A percentile compares a stretch with the other conserved stretches of the same genome.
Conservation (phyloP, 805 yeast species). For the Ogataea allantospora region DNA sequence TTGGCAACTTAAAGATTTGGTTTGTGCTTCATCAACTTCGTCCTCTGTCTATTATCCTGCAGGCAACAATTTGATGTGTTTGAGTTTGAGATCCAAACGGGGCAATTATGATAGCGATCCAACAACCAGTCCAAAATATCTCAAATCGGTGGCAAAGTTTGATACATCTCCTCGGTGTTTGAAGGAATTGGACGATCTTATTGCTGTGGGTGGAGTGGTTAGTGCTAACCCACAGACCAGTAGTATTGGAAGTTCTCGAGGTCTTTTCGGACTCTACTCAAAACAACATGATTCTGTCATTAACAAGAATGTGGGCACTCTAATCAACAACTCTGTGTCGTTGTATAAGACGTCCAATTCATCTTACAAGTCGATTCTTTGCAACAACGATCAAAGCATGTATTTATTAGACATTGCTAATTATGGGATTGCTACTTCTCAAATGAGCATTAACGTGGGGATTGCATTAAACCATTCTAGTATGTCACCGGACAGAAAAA, state of each 20-base stretch:
- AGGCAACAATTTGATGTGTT: slow-evolving; percentile 45
- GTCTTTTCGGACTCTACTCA: slow-evolving; percentile 59
- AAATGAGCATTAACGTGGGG: slow-evolving; percentile 44
- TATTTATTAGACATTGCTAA: slow-evolving; percentile 61
- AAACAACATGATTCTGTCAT: slow-evolving; percentile 45
- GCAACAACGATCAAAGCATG: slow-evolving; percentile 79
- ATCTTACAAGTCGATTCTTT: slow-evolving; percentile 59
- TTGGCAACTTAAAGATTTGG: slow-evolving; percentile 57
- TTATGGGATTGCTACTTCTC: slow-evolving; percentile 36
- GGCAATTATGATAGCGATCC: neutral
- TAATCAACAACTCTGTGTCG: slow-evolving; percentile 78
- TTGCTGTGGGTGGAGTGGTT: slow-evolving; percentile 48
- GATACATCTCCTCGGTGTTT: slow-evolving; percentile 75
- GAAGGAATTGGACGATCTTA: slow-evolving; percentile 51
- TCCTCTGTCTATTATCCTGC: slow-evolving; percentile 57
- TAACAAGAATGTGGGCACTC: slow-evolving; percentile 67
- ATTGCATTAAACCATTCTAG: slow-evolving; percentile 76
- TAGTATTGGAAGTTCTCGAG: slow-evolving; percentile 46
- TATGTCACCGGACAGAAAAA: slow-evolving; percentile 59
- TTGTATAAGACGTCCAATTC: slow-evolving; percentile 43
- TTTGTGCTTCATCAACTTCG: slow-evolving; percentile 49
- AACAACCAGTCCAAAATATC: slow-evolving; percentile 23
- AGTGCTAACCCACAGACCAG: slow-evolving; percentile 23
- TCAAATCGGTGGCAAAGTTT: slow-evolving; percentile 43
- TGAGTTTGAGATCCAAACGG: slow-evolving; percentile 7